Conservation (phyloP, 129 eudicot species). For the Kitagawia praeruptora region DNA sequence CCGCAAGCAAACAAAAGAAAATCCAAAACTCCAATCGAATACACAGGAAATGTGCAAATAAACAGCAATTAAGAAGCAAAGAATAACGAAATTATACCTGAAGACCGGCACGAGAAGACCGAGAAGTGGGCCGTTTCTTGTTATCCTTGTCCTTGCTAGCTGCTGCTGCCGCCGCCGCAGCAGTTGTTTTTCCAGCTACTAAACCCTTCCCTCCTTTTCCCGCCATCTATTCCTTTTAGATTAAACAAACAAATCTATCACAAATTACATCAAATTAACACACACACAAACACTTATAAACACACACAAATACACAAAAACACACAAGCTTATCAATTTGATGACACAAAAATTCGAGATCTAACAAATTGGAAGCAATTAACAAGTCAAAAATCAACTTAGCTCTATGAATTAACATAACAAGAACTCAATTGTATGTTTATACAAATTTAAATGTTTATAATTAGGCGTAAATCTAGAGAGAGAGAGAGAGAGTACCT, state of each 20-base stretch:
- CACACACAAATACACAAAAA: neutral
- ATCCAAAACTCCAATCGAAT: neutral
- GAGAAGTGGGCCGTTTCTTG: constrained; percentile 6
- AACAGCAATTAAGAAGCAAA: no score
- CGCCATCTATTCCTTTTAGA: neutral
- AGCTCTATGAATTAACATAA: neutral
- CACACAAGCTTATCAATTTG: neutral
- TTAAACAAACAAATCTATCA: neutral
- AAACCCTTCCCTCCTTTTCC: constrained; percentile 11
- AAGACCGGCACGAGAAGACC: constrained; percentile 9
- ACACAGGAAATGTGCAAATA: neutral
- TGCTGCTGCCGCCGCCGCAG: neutral
- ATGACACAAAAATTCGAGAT: neutral
- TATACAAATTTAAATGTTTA: neutral
- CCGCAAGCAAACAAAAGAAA: neutral
- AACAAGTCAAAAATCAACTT: neutral
- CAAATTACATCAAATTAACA: neutral
- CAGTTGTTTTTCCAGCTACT: constrained; percentile 1
- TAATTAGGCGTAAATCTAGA: neutral
- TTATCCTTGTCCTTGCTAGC: constrained; percentile 7
- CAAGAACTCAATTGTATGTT: neutral
- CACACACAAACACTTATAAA: neutral
- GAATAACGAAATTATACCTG: neutral
- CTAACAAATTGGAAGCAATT: neutral
- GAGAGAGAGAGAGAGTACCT: neutral